Conservation (phyloP, 257 asterid species). For the Striga asiatica region DNA sequence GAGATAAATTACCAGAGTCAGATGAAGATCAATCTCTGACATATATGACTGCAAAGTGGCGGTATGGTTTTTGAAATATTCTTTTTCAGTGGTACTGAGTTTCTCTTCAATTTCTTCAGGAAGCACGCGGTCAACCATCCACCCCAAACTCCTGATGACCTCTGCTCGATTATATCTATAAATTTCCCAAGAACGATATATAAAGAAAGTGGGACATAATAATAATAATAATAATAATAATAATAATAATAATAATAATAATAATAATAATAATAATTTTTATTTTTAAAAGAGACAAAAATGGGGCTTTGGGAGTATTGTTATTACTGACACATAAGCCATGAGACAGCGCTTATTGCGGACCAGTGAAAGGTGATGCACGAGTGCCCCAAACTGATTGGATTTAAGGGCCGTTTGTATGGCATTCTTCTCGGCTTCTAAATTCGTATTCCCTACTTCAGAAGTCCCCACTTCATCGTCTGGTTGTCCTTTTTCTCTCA, state of each 20-base stretch:
- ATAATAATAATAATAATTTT: no score
- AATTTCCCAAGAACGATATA: not conserved
- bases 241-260: no score
- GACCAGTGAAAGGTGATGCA: constrained; percentile 76
- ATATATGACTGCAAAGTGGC: constrained; percentile 57
- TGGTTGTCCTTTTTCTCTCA: constrained; percentile 23
- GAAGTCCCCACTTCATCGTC: constrained; percentile 24
- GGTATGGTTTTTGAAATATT: constrained; percentile 61
- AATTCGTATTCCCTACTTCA: constrained; percentile 30
- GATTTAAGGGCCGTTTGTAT: constrained; percentile 37
- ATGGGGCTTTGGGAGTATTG: not conserved
- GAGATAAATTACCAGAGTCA: constrained; percentile 61
- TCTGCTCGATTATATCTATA: constrained; percentile 81
- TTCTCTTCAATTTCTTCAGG: constrained; percentile 81
- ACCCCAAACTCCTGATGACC: constrained; percentile 51
- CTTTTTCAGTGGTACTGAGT: constrained; percentile 58
- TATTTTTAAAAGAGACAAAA: no score
- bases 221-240: no score
- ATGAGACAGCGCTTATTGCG: constrained; percentile 92
- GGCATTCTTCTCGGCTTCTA: constrained; percentile 28
- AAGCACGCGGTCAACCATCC: constrained; percentile 72
- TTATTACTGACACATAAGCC: constrained; percentile 82
- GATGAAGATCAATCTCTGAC: constrained; percentile 54
- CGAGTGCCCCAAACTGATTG: constrained; percentile 75
- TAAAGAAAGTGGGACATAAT: not conserved